These are phyloP conservation scores for Endothia cerciana DNA, from an alignment of 2,329 filamentous ascomycete species.

Conservation along the genomic window DNA sequence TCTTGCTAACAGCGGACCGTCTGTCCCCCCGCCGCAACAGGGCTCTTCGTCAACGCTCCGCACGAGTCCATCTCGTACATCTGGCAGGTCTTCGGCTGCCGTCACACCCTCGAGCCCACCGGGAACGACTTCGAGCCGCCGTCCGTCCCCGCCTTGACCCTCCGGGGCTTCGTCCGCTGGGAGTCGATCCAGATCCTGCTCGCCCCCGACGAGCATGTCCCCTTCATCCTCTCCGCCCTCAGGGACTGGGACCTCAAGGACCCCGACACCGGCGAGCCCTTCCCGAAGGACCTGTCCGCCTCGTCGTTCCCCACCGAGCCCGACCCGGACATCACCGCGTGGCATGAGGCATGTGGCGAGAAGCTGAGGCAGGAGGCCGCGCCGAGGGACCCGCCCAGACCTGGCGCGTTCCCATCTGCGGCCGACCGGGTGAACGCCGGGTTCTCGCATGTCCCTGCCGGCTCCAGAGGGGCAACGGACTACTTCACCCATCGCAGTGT, in stretches of 20 bases:
- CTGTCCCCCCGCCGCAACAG: slow-evolving; percentile 40
- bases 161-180: slow-evolving; percentile 88
- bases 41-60: slow-evolving; percentile 78
- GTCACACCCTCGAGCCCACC: slow-evolving; percentile 81
- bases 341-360: slow-evolving; percentile 80
- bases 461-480: slow-evolving; percentile 33
- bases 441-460: slow-evolving; percentile 26
- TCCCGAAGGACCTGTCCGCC: slow-evolving; percentile 62
- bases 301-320: slow-evolving; percentile 72
- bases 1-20: slow-evolving; percentile 17
- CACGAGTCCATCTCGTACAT: slow-evolving; percentile 83
- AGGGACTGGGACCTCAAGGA: slow-evolving; percentile 76
- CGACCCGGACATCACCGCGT: slow-evolving; percentile 80
- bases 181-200: slow-evolving; percentile 89
- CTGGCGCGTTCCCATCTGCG: slow-evolving; percentile 12
- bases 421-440: slow-evolving; percentile 26
- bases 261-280: slow-evolving; percentile 71
- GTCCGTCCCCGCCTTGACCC: slow-evolving; percentile 79
- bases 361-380: slow-evolving; percentile 67
- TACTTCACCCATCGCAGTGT: slow-evolving; percentile 43
- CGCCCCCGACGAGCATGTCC: slow-evolving; percentile 84
- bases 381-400: slow-evolving; percentile 40
- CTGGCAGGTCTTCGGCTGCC: slow-evolving; percentile 88
- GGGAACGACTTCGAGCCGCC: slow-evolving; percentile 68
- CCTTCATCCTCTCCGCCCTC: slow-evolving; percentile 80